These are phyloP conservation scores for Blastomyces silverae DNA, from an alignment of 2,329 filamentous ascomycete genomes.

Conservation along the genomic window DNA sequence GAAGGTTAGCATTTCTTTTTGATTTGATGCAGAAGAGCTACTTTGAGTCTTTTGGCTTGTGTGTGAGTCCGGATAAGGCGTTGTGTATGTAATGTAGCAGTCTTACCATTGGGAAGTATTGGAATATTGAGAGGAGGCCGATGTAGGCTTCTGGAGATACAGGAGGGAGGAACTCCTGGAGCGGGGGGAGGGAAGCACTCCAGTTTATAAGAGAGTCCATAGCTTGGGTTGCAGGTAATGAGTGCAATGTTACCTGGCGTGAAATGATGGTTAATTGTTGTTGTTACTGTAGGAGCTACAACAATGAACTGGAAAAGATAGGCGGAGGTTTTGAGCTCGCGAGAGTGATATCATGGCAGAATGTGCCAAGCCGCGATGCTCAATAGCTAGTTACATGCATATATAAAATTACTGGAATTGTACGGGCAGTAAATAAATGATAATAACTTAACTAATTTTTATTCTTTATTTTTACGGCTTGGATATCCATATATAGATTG, in stretches of 20 bases:
- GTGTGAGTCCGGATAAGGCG: background rate
- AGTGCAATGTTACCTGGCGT: background rate
- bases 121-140: conserved; percentile 34
- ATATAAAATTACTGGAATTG: too few relatives aligned
- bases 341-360: too few relatives aligned
- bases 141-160: conserved; percentile 38
- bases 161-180: conserved; percentile 32
- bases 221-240: background rate
- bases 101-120: conserved; percentile 41
- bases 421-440: too few relatives aligned
- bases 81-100: conserved; percentile 29
- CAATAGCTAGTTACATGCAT: too few relatives aligned
- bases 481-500: background rate
- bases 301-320: too few relatives aligned
- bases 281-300: background rate
- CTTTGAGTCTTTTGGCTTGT: background rate
- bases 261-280: background rate
- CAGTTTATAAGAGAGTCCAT: conserved; percentile 23
- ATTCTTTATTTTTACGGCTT: background rate
- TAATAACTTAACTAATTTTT: too few relatives aligned
- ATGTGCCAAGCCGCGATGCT: too few relatives aligned
- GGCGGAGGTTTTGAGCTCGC: too few relatives aligned
- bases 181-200: conserved; percentile 25
- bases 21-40: background rate
- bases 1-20: conserved; percentile 10